A percentile compares a stretch with the other conserved stretches of the same genome.
Evolutionary conservation across 371 early-diverging fungal genomes (phyloP).

Genomic region (Funneliformis caledonium): DNA sequence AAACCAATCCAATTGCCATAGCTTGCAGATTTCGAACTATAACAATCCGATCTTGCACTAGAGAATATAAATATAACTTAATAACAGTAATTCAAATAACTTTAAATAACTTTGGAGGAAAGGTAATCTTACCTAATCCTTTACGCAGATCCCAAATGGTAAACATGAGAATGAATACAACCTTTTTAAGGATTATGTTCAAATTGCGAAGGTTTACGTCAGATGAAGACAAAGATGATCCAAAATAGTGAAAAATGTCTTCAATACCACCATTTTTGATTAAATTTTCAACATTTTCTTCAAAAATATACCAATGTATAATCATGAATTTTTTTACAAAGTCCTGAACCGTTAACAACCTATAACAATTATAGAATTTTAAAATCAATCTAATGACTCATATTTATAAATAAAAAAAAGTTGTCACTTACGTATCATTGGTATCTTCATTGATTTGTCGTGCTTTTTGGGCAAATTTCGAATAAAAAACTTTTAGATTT

Average conservation of each 20-base stretch:
- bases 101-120: background rate
- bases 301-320: constrained; percentile 25
- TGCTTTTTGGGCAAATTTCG: constrained; percentile 43
- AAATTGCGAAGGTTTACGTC: constrained; percentile 2
- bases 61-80: background rate
- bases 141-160: constrained; percentile 35
- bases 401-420: background rate
- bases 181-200: constrained; percentile 8
- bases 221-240: background rate
- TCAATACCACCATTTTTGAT: background rate
- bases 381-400: background rate
- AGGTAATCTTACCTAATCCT: background rate
- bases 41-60: constrained; percentile 13
- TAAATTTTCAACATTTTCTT: constrained; percentile 15
- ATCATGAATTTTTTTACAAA: constrained; percentile 7
- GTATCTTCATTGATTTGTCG: background rate
- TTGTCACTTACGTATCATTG: background rate
- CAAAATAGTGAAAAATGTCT: background rate
- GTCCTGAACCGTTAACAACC: background rate
- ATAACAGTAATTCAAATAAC: background rate
- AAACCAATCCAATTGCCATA: background rate
- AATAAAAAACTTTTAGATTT: constrained; percentile 51
- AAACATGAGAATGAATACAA: constrained; percentile 37
- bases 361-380: background rate
- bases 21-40: constrained; percentile 20